Percentiles rank a stretch among this genome's conserved stretches.
Evolutionary conservation across 345 rosid genomes (phyloP).

Genomic region (Tarenaya hassleriana): DNA sequence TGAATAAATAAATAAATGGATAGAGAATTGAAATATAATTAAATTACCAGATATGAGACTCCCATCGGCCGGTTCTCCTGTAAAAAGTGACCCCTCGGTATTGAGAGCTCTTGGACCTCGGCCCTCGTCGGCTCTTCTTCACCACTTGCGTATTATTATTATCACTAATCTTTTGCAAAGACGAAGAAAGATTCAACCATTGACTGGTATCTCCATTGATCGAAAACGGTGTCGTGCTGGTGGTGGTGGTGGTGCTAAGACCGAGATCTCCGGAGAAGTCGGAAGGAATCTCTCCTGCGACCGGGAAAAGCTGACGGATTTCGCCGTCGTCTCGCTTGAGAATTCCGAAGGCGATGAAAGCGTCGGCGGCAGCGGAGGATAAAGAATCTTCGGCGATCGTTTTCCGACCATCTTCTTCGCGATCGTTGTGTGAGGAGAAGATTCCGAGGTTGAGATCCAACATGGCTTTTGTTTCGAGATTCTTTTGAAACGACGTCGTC

Average conservation of each 20-base stretch:
- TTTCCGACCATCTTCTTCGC: slow-evolving; percentile 14
- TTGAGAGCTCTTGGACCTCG: slow-evolving; percentile 83
- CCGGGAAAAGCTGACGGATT: slow-evolving; percentile 39
- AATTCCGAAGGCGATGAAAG: slow-evolving; percentile 16
- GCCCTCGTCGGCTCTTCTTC: slow-evolving; percentile 62
- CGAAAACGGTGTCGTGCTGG: too few species aligned
- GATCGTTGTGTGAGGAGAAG: slow-evolving; percentile 13
- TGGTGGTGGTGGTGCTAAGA: slow-evolving; percentile 24
- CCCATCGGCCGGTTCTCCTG: slow-evolving; percentile 93
- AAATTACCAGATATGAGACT: slow-evolving; percentile 80
- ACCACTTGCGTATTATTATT: slow-evolving; percentile 3
- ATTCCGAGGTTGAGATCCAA: slow-evolving; percentile 23
- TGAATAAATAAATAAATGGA: not conserved
- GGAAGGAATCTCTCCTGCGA: slow-evolving; percentile 22
- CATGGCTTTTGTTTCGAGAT: not conserved
- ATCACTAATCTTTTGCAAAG: slow-evolving; percentile 7
- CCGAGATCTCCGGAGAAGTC: slow-evolving; percentile 9
- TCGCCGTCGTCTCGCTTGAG: not conserved
- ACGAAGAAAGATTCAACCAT: slow-evolving; percentile 22
- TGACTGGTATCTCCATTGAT: not conserved
- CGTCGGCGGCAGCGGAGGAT: slow-evolving; percentile 13
- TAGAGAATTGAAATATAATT: not conserved
- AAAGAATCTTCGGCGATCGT: slow-evolving; percentile 3
- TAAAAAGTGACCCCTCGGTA: slow-evolving; percentile 91
- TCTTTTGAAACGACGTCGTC: not conserved